phyloP scores from a whole-genome alignment of 2,329 filamentous ascomycete genomes.

The Lizonia empirigonia region DNA sequence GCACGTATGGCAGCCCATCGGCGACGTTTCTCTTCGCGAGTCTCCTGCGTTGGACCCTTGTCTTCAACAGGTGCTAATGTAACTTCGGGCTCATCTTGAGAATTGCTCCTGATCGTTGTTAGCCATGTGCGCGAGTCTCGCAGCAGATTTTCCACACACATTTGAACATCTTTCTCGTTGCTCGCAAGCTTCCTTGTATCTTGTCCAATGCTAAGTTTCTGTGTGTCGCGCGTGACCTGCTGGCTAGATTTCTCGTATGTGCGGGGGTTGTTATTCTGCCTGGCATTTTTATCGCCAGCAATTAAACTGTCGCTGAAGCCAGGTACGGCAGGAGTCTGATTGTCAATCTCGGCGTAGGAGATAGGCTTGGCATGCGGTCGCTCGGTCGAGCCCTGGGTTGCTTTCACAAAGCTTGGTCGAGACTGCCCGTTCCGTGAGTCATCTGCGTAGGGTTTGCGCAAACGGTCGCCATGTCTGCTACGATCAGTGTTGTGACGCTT shows the following conservation, averaged over 20 bases:
- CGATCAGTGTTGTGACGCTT: slow-evolving; percentile 61
- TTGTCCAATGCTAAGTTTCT: slow-evolving; percentile 8
- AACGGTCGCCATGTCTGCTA: slow-evolving; percentile 58
- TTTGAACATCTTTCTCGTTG: not conserved
- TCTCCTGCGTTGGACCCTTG: slow-evolving; percentile 36
- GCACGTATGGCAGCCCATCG: slow-evolving; percentile 42
- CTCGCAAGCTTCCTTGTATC: not conserved
- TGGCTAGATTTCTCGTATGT: slow-evolving; percentile 8
- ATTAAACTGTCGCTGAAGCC: slow-evolving; percentile 25
- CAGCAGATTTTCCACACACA: not conserved
- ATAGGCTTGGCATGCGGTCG: slow-evolving; percentile 30
- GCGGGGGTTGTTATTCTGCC: slow-evolving; percentile 6
- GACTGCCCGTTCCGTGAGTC: slow-evolving; percentile 9
- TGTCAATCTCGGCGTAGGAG: slow-evolving; percentile 45
- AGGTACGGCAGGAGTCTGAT: slow-evolving; percentile 49
- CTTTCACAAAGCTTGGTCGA: slow-evolving; percentile 17
- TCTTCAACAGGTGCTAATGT: slow-evolving; percentile 28
- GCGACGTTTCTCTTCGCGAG: slow-evolving; percentile 42
- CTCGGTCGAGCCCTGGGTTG: slow-evolving; percentile 16
- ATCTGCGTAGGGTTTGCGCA: slow-evolving; percentile 66
- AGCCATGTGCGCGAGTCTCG: slow-evolving; percentile 1
- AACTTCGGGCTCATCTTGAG: slow-evolving; percentile 28
- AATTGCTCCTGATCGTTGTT: slow-evolving; percentile 22
- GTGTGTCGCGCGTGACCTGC: slow-evolving; percentile 13
- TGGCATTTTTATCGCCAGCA: slow-evolving; percentile 10